Conservation (phyloP, 495 filamentous ascomycete genomes). For the Talaromyces stipitatus region DNA sequence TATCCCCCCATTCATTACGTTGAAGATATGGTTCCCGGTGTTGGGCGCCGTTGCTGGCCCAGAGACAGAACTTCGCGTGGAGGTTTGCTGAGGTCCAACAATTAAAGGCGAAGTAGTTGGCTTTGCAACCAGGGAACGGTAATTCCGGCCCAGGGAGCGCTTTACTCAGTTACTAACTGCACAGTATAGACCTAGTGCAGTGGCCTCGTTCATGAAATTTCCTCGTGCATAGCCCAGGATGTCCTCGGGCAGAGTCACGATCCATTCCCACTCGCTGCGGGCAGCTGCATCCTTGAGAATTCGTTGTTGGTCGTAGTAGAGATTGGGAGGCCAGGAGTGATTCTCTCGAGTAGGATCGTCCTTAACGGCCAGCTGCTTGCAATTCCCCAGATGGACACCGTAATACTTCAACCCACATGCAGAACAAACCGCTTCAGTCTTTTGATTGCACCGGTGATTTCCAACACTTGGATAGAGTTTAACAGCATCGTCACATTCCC, state of each 20-base stretch:
- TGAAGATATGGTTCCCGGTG: slow-evolving; percentile 40
- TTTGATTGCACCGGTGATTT: slow-evolving; percentile 29
- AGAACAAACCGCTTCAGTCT: slow-evolving; percentile 44
- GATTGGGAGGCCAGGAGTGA: slow-evolving; percentile 23
- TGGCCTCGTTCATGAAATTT: slow-evolving; percentile 53
- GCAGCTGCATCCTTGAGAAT: slow-evolving; percentile 25
- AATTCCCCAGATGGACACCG: slow-evolving; percentile 44
- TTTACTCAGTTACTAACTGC: slow-evolving; percentile 36
- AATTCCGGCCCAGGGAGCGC: slow-evolving; percentile 37
- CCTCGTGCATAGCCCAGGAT: slow-evolving; percentile 35
- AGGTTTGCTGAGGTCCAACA: slow-evolving; percentile 41
- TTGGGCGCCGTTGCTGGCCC: slow-evolving; percentile 36
- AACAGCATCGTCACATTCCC: slow-evolving; percentile 32
- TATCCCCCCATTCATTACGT: slow-evolving; percentile 33
- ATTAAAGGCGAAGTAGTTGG: slow-evolving; percentile 44
- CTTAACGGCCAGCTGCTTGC: slow-evolving; percentile 39
- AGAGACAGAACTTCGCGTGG: slow-evolving; percentile 46
- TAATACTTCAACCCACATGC: slow-evolving; percentile 51
- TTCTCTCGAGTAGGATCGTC: slow-evolving; percentile 33
- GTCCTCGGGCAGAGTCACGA: slow-evolving; percentile 48
- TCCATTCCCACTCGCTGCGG: slow-evolving; percentile 28
- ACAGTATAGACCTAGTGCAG: slow-evolving; percentile 42
- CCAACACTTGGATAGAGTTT: slow-evolving; percentile 44
- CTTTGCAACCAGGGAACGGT: slow-evolving; percentile 37
- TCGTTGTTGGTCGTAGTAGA: slow-evolving; percentile 36